Percentiles rank a stretch among this genome's conserved stretches.
phyloP scores from a whole-genome alignment of 1,284 basidiomycete species.

The Fomitopsis pinicola region DNA sequence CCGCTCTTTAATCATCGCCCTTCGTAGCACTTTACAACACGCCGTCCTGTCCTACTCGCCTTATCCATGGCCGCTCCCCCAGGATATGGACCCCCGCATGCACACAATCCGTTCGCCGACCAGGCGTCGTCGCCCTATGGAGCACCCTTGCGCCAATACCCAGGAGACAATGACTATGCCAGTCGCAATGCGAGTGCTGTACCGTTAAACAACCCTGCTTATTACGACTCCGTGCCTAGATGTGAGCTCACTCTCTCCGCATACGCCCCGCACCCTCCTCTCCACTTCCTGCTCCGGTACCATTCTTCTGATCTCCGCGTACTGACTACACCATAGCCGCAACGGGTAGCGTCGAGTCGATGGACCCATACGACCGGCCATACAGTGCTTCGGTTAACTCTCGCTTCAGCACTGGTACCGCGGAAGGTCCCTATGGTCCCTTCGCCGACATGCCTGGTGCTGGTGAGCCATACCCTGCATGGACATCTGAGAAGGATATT shows the following conservation, averaged over 20 bases:
- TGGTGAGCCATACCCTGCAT: slow-evolving; percentile 87
- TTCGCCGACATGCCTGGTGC: slow-evolving; percentile 42
- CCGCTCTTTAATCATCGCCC: slow-evolving; percentile 14
- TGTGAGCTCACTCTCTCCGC: slow-evolving; percentile 23
- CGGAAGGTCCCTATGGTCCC: slow-evolving; percentile 52
- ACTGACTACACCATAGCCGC: slow-evolving; percentile 9
- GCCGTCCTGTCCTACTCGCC: slow-evolving; percentile 10
- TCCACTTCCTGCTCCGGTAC: not conserved
- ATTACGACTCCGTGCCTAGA: slow-evolving; percentile 40
- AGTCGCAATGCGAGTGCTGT: slow-evolving; percentile 53
- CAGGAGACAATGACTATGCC: slow-evolving; percentile 48
- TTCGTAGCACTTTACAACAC: slow-evolving; percentile 5
- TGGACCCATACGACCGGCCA: slow-evolving; percentile 24
- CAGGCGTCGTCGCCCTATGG: slow-evolving; percentile 25
- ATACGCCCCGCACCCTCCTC: not conserved
- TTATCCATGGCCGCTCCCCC: slow-evolving; percentile 33
- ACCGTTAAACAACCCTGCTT: slow-evolving; percentile 47
- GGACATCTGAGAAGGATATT: slow-evolving; percentile 91
- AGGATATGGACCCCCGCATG: slow-evolving; percentile 32
- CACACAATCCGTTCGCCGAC: slow-evolving; percentile 32
- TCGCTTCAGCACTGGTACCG: slow-evolving; percentile 41
- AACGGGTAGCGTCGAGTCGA: slow-evolving; percentile 20
- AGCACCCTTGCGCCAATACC: slow-evolving; percentile 28
- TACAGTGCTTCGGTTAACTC: slow-evolving; percentile 34
- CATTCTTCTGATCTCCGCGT: not conserved